Evolutionary conservation across 78 protist species (phyloP).

Genomic region (Planoprotostelium fungivorum): DNA sequence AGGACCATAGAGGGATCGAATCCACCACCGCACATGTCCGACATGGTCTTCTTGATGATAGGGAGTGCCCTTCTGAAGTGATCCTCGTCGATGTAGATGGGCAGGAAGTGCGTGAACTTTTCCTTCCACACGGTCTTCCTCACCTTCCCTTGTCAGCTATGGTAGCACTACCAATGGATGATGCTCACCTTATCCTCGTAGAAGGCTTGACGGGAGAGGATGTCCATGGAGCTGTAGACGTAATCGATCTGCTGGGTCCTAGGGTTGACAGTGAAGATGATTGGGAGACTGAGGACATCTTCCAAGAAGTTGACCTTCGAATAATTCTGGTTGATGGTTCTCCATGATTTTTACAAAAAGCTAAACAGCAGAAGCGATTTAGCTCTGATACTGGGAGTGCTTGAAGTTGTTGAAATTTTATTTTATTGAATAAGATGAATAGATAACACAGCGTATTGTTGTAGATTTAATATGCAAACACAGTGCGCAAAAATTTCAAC

Average conservation of each 20-base stretch:
- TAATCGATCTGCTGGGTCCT: background rate
- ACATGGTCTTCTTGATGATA: background rate
- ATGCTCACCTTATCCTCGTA: background rate
- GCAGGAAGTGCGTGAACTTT: constrained; percentile 24
- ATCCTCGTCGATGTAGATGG: constrained; percentile 6
- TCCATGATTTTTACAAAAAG: too few species aligned
- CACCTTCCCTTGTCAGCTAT: background rate
- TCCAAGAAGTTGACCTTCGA: constrained; percentile 8
- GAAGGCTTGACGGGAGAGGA: background rate
- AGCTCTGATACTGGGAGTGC: too few species aligned
- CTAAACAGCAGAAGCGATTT: too few species aligned
- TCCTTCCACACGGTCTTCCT: constrained; percentile 12
- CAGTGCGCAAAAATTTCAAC: too few species aligned
- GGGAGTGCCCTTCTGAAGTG: background rate
- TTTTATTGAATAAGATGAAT: too few species aligned
- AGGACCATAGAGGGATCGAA: constrained; percentile 7
- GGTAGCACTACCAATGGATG: background rate
- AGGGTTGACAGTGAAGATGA: background rate
- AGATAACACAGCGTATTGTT: too few species aligned
- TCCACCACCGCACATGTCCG: background rate
- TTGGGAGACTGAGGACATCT: constrained; percentile 9
- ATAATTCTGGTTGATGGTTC: too few species aligned
- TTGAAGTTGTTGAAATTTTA: too few species aligned
- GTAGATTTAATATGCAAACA: too few species aligned
- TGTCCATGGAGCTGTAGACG: constrained; percentile 4